Evolutionary conservation across 2,329 filamentous ascomycete genomes (phyloP), one percentile per base, ranked within the genome.

Genomic region (Xylariaceae sp.): DNA sequence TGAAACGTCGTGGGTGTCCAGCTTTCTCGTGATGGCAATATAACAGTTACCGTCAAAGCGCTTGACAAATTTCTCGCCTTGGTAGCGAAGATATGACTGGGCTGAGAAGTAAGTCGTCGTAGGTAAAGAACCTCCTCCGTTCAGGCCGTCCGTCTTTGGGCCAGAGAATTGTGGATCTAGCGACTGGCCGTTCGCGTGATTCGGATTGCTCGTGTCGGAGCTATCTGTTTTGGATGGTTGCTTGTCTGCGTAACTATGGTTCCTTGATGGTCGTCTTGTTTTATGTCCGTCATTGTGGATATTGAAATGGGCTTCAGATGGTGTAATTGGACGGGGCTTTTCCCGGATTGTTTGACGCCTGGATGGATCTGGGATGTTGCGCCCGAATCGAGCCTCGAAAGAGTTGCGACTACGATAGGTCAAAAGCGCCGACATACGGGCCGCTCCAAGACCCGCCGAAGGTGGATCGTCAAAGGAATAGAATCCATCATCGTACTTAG

Each of bases 41-140:
- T 99, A 99, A 77, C 95, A 99, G 74, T 99, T 99, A 68, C 92
- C 91, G 74, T 99, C 95, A 73, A 98, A 99, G 9, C 95, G 89
- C 73, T 90, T 92, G 67, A 98, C 95, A 67, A 99, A 99, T 74
- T 99, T 99, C 67, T 89, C 85, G 53, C 92, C 93, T 75, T 99
- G 95, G 74, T 99, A 99, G 19, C 95, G 89, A 43, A 99, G 84
- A 74, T 99, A 99, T 0, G 93, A 97, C 73, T 99, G 95, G 0
- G 95, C 95, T 0, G 95, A 98, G 75, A 98, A 99, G 75, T 97
- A 97, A n/a, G 91, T 95, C 7, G 87, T 86, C 0, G 85, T 83
- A 6, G 82, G 74, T 53, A 81, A 60, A 60, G 67, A 73, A 52
- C 81, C 85, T 69, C 78, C 80, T 49, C 79, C 81, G 0, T 80